Base-by-base conservation (phyloP, 768 basidiomycete species). In the Leccinum uliginosum region DNA sequence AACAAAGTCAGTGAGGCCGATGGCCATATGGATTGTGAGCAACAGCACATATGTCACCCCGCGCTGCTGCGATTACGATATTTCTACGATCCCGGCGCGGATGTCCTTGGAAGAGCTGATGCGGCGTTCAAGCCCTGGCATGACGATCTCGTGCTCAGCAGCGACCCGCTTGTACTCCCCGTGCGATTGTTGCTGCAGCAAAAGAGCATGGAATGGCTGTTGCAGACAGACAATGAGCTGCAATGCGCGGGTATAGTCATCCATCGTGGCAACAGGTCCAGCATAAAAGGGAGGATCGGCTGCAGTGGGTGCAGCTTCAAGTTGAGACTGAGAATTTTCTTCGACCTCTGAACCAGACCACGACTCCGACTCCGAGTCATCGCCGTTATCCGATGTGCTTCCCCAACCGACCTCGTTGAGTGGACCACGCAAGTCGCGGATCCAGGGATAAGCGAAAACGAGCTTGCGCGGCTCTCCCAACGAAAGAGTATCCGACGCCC, bases 1-100 rank as follows among this genome's bases (percentile, higher is more conserved):
- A 83, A 83, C n/a, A n/a, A n/a, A n/a, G 30, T 30, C 30, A 30
- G 4, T 12, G 30, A 30, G 12, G 12, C 30, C 11, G 12, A 30
- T 30, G 30, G n/a, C n/a, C n/a, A n/a, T n/a, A n/a, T n/a, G n/a
- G n/a, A n/a, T n/a, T n/a, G n/a, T n/a, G n/a, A n/a, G n/a, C n/a
- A 30, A 5, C 29, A 26, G 4, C 26, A 26, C 26, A 29, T 29
- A n/a, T 29, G 29, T 29, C 29, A 4, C n/a, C 29, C 34, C 14
- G 6, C 34, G 3, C 34, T 15, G 34, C 34, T 15, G 14, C 2
- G 4, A 46, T 47, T 24, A 47, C 11, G 10, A 17, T 15, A 47
- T 27, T 14, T 47, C 46, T 24, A 47, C 24, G 11, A 27, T 24
- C 6, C 17, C 46, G 21, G 17, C 21, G 17, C 46, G 10, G 9